phyloP scores from a whole-genome alignment of 306 rosid genomes.

The Cyamopsis tetragonoloba region DNA sequence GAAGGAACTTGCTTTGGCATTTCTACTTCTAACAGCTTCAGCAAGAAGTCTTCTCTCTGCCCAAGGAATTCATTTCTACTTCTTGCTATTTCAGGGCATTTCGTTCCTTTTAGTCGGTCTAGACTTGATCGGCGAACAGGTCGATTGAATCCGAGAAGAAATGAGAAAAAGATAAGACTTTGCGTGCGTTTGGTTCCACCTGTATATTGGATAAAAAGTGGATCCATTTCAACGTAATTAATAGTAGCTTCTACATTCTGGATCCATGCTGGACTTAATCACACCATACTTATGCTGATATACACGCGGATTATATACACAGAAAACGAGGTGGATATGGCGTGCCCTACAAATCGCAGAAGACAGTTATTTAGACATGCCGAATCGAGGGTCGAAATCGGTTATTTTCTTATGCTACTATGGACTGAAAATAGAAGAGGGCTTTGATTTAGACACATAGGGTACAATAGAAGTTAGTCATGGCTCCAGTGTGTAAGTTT shows the following conservation, averaged over 20 bases:
- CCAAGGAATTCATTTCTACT: slow-evolving; percentile 95
- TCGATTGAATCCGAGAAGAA: slow-evolving; percentile 33
- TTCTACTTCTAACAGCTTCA: slow-evolving; percentile 80
- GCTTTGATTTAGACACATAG: slow-evolving; percentile 6
- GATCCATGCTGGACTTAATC: too few relatives aligned
- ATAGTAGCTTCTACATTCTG: too few relatives aligned
- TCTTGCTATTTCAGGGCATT: slow-evolving; percentile 85
- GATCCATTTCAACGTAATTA: too few relatives aligned
- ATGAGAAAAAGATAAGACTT: background rate
- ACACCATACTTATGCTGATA: too few relatives aligned
- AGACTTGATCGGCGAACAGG: slow-evolving; percentile 88
- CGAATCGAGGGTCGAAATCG: background rate
- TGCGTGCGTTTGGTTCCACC: too few relatives aligned
- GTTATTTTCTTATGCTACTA: background rate
- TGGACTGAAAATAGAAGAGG: background rate
- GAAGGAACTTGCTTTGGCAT: slow-evolving; percentile 82
- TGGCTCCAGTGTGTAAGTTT: slow-evolving; percentile 23
- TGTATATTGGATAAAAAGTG: too few relatives aligned
- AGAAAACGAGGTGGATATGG: slow-evolving; percentile 2
- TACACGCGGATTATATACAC: background rate
- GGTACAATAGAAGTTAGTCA: slow-evolving; percentile 14
- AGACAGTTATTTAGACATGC: background rate
- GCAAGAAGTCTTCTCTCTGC: slow-evolving; percentile 94
- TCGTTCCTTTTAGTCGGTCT: slow-evolving; percentile 87
- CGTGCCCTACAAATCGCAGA: background rate